Evolutionary conservation across 2,329 filamentous ascomycete species (phyloP), one percentile per base, ranked within the genome.

Genomic region (Trichoderma brevicompactum): DNA sequence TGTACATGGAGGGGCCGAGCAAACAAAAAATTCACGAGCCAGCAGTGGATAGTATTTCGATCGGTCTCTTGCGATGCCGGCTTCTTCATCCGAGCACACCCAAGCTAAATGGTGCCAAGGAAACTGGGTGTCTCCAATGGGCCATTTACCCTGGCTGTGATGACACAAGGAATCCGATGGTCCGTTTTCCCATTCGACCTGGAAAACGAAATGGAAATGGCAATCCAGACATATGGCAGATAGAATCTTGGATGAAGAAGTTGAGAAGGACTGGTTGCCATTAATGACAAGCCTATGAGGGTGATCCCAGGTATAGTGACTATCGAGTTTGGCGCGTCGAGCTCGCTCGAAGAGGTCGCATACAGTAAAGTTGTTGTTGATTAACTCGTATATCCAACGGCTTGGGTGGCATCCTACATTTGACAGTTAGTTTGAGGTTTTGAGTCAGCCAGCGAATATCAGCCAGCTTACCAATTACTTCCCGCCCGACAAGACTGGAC

Each of bases 131-230:
- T 79, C 76, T 17, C 60, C 71, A 8, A 74, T 66, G 6, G 77
- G 78, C 78, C 78, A 79, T 17, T 65, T 66, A n/a, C 73, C 66
- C 32, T 78, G 74, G 6, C 68, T 68, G 3, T 70, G 64, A 40
- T 76, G 69, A 68, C 79, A 80, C 6, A 76, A 66, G 7, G 69
- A 67, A 4, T 70, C 66, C 5, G 58, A 43, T n/a, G 76, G 72
- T 2, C 68, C 58, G 15, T 72, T 68, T 3, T 77, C 72, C 74
- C 76, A 79, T 9, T 69, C 64, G 65, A 77, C 74, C 28, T 73
- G 77, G 69, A 80, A 76, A 58, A 80, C 72, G 59, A 80, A 79
- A 68, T 80, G 79, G 40, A 78, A 78, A 58, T 79, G 77, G 56
- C 79, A 80, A 52, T 78, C 75, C 12, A 79, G 70, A 64, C 79